A percentile compares a stretch with the other conserved stretches of the same genome.
Evolutionary conservation across 306 rosid species (phyloP).

Genomic region (Glycine latifolia): DNA sequence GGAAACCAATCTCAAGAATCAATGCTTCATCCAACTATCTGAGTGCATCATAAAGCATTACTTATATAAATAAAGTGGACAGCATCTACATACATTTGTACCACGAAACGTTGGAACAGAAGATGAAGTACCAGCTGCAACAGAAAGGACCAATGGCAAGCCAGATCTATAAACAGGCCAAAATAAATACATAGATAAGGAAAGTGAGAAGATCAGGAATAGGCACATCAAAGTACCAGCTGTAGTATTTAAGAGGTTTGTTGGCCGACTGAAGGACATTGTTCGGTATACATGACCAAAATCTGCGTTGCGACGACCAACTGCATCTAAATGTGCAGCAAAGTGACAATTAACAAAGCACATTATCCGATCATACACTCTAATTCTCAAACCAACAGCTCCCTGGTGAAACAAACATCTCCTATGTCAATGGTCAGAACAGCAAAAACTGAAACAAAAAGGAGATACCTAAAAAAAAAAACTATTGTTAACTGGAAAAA

Average conservation of each 20-base stretch:
- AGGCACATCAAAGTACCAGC: constrained; percentile 72
- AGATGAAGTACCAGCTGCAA: constrained; percentile 87
- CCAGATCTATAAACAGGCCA: constrained; percentile 75
- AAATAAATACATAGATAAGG: constrained; percentile 64
- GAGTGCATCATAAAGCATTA: constrained; percentile 39
- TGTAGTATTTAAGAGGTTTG: constrained; percentile 62
- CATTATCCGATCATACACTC: constrained; percentile 80
- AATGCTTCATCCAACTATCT: constrained; percentile 47
- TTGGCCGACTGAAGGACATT: constrained; percentile 79
- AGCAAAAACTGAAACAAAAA: constrained; percentile 22
- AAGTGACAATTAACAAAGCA: constrained; percentile 98
- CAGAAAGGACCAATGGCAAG: constrained; percentile 77
- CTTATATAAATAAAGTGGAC: constrained; percentile 46
- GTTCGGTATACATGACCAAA: constrained; percentile 90
- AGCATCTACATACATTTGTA: constrained; percentile 72
- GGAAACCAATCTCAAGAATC: constrained; percentile 55
- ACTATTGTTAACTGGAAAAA: constrained; percentile 24
- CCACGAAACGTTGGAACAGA: constrained; percentile 67
- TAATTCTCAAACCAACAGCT: constrained; percentile 96
- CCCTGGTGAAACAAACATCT: constrained; percentile 76
- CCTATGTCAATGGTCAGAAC: constrained; percentile 49
- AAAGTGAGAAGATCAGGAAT: constrained; percentile 58
- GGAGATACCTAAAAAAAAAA: neutral
- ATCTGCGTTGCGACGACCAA: constrained; percentile 92
- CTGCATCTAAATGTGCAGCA: constrained; percentile 98